phyloP scores from a whole-genome alignment of 2,329 filamentous ascomycete species.

The Pseudopithomyces chartarum region DNA sequence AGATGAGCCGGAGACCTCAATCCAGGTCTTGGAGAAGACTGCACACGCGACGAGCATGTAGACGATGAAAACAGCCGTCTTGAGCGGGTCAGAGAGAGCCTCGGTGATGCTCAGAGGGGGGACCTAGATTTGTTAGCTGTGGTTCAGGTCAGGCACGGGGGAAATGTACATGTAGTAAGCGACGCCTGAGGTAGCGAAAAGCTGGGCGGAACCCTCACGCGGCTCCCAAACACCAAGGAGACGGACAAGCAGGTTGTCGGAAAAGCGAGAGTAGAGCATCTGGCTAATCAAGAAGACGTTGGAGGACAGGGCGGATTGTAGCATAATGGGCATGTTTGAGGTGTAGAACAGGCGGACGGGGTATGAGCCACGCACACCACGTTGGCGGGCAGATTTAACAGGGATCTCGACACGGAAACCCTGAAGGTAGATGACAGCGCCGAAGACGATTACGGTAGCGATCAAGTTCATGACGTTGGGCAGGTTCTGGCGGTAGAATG shows the following conservation, averaged over 20 bases:
- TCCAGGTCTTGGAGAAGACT: conserved; percentile 99
- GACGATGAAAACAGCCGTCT: conserved; percentile 91
- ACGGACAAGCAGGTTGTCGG: conserved; percentile 96
- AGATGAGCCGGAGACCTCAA: conserved; percentile 97
- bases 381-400: conserved; percentile 98
- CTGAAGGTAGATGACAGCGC: conserved; percentile 97
- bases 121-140: conserved; percentile 54
- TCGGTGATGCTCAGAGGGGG: conserved; percentile 95
- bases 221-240: conserved; percentile 99
- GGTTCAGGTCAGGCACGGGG: neutral
- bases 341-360: conserved; percentile 99
- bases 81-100: conserved; percentile 93
- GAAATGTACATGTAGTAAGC: conserved; percentile 87
- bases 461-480: conserved; percentile 99
- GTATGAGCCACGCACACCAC: conserved; percentile 97
- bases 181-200: conserved; percentile 89
- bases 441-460: conserved; percentile 90
- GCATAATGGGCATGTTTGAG: conserved; percentile 99
- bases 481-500: conserved; percentile 98
- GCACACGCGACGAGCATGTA: conserved; percentile 99
- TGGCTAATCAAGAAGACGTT: conserved; percentile 99
- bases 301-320: conserved; percentile 97
- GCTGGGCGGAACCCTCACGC: conserved; percentile 92
- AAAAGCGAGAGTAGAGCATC: conserved; percentile 99
- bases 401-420: conserved; percentile 99